These are phyloP conservation scores for Geranium rotundifolium DNA, from an alignment of 345 rosid species.

Conservation along the genomic window DNA sequence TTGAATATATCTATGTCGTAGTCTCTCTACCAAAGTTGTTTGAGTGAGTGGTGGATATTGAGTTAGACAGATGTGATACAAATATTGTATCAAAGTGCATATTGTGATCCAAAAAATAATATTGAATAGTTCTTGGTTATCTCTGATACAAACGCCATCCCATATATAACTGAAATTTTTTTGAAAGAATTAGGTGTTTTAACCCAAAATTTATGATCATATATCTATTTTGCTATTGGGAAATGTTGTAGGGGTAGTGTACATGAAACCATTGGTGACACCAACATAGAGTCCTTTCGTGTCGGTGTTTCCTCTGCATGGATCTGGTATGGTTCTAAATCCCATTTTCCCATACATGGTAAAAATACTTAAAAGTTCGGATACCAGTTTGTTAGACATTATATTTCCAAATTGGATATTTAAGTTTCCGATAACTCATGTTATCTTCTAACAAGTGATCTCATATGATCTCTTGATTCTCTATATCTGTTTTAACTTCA, in stretches of 20 bases:
- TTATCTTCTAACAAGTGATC: no score
- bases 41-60: neutral
- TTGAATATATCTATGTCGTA: constrained; percentile 1
- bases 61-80: neutral
- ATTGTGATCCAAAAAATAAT: no score
- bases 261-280: constrained; percentile 36
- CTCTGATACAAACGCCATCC: neutral
- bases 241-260: constrained; percentile 22
- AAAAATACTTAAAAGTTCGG: no score
- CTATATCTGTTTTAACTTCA: no score
- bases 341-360: constrained; percentile 25
- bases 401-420: no score
- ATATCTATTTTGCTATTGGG: constrained; percentile 27
- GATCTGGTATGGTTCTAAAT: constrained; percentile 47
- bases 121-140: neutral
- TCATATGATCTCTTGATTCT: no score
- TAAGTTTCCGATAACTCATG: no score
- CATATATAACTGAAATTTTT: neutral
- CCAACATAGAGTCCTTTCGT: constrained; percentile 39
- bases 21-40: neutral
- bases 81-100: neutral
- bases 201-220: neutral
- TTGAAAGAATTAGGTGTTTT: neutral
- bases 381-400: no score
- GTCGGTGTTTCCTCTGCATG: constrained; percentile 49